Conservation (phyloP, 352 stramenopile species). For the Peronospora farinosa region DNA sequence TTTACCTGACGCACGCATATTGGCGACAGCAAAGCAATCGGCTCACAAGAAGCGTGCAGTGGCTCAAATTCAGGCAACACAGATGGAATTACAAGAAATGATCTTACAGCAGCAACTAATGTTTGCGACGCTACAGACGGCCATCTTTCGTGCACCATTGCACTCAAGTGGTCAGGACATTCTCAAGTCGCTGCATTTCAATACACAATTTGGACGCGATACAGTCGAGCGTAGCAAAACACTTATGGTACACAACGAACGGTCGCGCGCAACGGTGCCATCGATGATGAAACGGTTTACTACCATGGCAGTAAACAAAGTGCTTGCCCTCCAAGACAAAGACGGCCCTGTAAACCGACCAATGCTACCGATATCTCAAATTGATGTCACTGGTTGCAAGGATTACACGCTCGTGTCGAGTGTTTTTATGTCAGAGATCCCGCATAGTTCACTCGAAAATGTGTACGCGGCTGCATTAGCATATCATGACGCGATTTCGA, state of each 20-base stretch:
- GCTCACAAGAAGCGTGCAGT: constrained; percentile 28
- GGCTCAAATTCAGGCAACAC: constrained; percentile 11
- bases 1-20: constrained; percentile 23
- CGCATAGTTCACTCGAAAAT: constrained; percentile 10
- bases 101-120: constrained; percentile 33
- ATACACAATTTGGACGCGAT: constrained; percentile 21
- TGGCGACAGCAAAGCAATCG: constrained; percentile 19
- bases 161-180: constrained; percentile 25
- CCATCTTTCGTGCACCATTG: constrained; percentile 23
- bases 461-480: constrained; percentile 13
- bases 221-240: constrained; percentile 13
- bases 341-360: too few species aligned
- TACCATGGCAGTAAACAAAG: too few species aligned
- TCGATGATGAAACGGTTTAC: constrained; percentile 12
- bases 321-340: too few species aligned
- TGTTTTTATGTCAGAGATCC: constrained; percentile 21
- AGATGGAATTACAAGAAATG: constrained; percentile 27
- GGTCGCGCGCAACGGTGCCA: constrained; percentile 21
- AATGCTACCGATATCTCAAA: constrained; percentile 1
- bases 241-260: constrained; percentile 26
- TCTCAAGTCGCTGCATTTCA: constrained; percentile 32
- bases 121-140: constrained; percentile 32
- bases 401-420: constrained; percentile 17
- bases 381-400: constrained; percentile 12
- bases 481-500: constrained; percentile 11